Evolutionary conservation across 257 asterid species (phyloP), one percentile per base, ranked within the genome.

Genomic region (Ilex aquifolium): DNA sequence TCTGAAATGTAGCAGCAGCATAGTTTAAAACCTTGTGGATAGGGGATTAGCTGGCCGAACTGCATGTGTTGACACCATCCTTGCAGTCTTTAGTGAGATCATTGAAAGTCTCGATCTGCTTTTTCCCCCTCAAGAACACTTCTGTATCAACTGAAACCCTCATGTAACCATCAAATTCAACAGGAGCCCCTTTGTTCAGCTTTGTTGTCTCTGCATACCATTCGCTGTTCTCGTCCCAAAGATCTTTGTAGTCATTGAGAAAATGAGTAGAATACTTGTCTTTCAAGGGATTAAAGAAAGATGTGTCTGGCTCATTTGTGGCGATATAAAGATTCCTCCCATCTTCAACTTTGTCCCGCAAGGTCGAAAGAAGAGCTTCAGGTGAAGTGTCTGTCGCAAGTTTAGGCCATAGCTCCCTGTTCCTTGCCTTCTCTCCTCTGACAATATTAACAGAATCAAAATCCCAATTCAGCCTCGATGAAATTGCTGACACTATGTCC

Each of bases 111-210:
- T 92, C 99, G 31, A 89, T 72, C 78, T 86, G 88, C 71, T 76
- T 87, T 62, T 89, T 83, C 1, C 87, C 96, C 83, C 82, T 82
- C 13, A 72, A 65, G 70, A 83, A 82, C 75, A 92, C 91, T 67
- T 85, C 95, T n/a, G 83, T 74, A 66, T 92, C 99, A 15, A 92
- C 91, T 17, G 82, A 69, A 6, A 60, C 63, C 75, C 83, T 87
- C 99, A 90, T 90, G 76, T 83, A 93, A 55, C 87, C 87, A 70
- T 93, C 99, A 54, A 93, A 87, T 67, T 90, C 96, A 13, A 85
- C 92, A 0, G 90, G 72, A 17, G 59, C 77, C 3, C 95, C 97
- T 44, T 68, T 69, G 65, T 80, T 87, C 40, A 93, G 87, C 77
- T 64, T 86, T 15, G n/a, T 70, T 32, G 63, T 93, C 60, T 93